phyloP scores from a whole-genome alignment of 805 yeast genomes.

The Lipomyces kockii region DNA sequence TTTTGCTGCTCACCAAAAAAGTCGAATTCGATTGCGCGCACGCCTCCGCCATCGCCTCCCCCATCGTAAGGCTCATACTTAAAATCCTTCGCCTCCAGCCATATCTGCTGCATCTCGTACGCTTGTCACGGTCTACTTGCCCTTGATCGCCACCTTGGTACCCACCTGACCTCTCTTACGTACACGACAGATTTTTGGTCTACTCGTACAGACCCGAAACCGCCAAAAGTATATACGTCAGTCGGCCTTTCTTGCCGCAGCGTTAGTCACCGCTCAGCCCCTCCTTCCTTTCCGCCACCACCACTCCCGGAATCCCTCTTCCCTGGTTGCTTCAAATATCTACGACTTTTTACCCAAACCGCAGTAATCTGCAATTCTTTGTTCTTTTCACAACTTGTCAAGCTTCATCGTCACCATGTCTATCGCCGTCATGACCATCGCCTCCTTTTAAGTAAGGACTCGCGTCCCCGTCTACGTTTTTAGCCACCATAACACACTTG shows the following conservation, averaged over 20 bases:
- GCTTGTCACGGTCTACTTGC: background rate
- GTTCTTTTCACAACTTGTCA: background rate
- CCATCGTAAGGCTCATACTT: background rate
- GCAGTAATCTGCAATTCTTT: background rate
- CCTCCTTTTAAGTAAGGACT: background rate
- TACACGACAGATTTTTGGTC: too few relatives aligned
- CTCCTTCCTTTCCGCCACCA: background rate
- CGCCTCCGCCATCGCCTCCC: background rate
- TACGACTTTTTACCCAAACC: background rate
- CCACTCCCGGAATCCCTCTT: background rate
- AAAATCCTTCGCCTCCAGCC: background rate
- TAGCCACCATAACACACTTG: background rate
- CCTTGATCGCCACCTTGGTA: background rate
- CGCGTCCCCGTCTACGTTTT: background rate
- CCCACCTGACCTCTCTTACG: background rate
- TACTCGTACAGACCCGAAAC: background rate
- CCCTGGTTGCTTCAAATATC: background rate
- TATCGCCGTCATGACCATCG: background rate
- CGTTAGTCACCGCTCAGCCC: background rate
- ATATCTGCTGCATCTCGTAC: background rate
- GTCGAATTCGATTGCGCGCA: background rate
- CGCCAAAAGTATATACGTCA: background rate
- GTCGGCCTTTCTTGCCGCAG: background rate
- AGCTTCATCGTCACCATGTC: background rate
- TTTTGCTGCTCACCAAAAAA: background rate